Base-by-base conservation (phyloP, 2,329 filamentous ascomycete species). In the Kalaharituber pfeilii region DNA sequence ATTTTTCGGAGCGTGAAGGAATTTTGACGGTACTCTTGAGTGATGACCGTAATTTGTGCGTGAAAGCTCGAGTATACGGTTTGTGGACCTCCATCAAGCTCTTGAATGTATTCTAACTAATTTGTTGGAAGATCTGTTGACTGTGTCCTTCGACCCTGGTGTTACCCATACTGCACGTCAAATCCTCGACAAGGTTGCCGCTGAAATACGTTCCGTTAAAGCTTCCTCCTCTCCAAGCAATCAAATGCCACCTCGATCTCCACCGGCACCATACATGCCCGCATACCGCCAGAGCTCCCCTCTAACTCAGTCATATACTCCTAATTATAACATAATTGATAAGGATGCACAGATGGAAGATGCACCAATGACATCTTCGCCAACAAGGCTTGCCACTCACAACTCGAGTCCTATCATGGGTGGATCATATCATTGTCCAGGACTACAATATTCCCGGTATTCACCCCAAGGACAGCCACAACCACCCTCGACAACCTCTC, bases 11-110 rank as follows among this genome's bases (percentile, higher is more conserved):
- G 28, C 33, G 22, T 7, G 39, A 53, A n/a, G 53, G 53, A 3
- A 28, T 55, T 26, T 36, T 30, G 18, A 60, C 58, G 18, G 51
- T 54, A 30, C 53, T 61, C 27, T 50, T 61, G 22, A 57, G 58
- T 9, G 57, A 60, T 39, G 59, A 61, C n/a, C 56, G 51, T 20
- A 61, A 60, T 47, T 54, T 61, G 7, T 56, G 59, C 45, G 29
- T 60, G 4, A 56, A 59, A 47, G 59, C 59, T 33, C 52, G 57
- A 42, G 50, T 58, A 39, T 56, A 61, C 29, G 45, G 59, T 60
- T 47, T 5, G 13, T 24, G 5, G 25, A 20, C 13, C 42, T 22
- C 22, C 42, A 13, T 47, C 9, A n/a, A 36, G n/a, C n/a, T 47
- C 11, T 25, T 5, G 25, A 20, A 8, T 22, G 15, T 22, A 13